Evolutionary conservation across 164 flowering plant genomes (phyloP).

Genomic region (Tinospora cordifolia): DNA sequence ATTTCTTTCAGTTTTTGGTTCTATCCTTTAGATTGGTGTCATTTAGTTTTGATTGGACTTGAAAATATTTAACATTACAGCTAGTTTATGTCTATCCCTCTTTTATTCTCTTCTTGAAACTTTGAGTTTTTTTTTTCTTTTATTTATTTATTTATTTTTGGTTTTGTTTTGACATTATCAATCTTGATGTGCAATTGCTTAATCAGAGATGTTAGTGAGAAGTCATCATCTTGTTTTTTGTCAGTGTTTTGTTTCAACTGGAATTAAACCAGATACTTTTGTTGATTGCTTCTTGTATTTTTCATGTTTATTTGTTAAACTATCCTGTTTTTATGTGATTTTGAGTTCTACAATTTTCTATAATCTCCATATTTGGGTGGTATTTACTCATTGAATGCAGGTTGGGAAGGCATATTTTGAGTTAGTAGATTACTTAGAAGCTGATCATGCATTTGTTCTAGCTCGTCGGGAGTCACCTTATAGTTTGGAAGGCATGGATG

Average conservation of each 20-base stretch:
- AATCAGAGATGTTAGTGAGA: neutral
- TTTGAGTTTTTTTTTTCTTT: no score
- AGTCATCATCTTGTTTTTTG: neutral
- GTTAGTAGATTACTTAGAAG: slow-evolving; percentile 60
- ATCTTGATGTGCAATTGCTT: neutral
- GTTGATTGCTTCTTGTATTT: no score
- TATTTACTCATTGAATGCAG: slow-evolving; percentile 21
- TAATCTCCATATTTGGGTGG: neutral
- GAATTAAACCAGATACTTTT: no score
- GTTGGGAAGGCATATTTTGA: slow-evolving; percentile 64
- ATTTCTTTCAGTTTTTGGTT: no score
- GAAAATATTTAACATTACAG: no score
- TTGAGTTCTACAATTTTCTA: neutral
- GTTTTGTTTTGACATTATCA: neutral
- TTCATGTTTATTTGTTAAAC: neutral
- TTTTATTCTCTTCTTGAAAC: no score
- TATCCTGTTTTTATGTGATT: neutral
- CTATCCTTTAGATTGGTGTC: no score
- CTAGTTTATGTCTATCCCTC: no score
- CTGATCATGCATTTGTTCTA: slow-evolving; percentile 77
- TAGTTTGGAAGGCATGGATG: slow-evolving; percentile 93
- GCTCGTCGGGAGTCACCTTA: slow-evolving; percentile 79
- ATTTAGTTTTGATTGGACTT: no score
- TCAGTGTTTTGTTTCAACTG: neutral
- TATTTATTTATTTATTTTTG: no score